Conservation (phyloP, 2,329 filamentous ascomycete genomes). For the Trichoderma koningii region DNA sequence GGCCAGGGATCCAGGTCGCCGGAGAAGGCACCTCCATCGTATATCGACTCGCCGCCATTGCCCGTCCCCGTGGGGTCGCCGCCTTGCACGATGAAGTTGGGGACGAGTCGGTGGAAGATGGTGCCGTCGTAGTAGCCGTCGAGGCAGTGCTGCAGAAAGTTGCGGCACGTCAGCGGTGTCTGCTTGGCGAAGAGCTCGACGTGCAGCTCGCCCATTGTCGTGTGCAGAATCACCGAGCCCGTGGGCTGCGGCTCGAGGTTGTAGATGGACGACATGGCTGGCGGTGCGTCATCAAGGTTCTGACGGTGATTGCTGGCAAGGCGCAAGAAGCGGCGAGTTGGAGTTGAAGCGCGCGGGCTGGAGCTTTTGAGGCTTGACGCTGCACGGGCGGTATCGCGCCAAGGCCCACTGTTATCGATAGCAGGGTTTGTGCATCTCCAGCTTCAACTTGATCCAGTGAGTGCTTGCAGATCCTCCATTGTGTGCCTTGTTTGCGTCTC, state of each 20-base stretch:
- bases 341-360: conserved; percentile 10
- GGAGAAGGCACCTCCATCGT: conserved; percentile 77
- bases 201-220: conserved; percentile 83
- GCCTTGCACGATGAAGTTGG: conserved; percentile 90
- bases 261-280: conserved; percentile 80
- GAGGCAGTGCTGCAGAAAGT: conserved; percentile 92
- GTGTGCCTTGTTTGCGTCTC: neutral
- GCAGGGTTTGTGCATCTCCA: neutral
- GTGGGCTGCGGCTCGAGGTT: conserved; percentile 94
- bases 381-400: conserved; percentile 14
- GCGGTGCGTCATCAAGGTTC: neutral
- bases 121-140: conserved; percentile 95
- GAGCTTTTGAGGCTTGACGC: conserved; percentile 11
- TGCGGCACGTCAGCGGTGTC: conserved; percentile 85
- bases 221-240: conserved; percentile 87
- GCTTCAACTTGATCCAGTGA: too few relatives aligned
- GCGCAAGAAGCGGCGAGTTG: neutral
- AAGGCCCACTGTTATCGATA: conserved; percentile 22
- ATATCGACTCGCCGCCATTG: conserved; percentile 88
- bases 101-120: conserved; percentile 89
- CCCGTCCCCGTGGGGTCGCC: conserved; percentile 94
- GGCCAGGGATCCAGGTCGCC: conserved; percentile 72
- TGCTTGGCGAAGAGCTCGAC: conserved; percentile 96
- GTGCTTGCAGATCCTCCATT: neutral
- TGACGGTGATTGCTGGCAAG: neutral